Percentiles rank a stretch among this genome's conserved stretches.
phyloP scores from a whole-genome alignment of 1,284 basidiomycete species.

The Trametes versicolor region DNA sequence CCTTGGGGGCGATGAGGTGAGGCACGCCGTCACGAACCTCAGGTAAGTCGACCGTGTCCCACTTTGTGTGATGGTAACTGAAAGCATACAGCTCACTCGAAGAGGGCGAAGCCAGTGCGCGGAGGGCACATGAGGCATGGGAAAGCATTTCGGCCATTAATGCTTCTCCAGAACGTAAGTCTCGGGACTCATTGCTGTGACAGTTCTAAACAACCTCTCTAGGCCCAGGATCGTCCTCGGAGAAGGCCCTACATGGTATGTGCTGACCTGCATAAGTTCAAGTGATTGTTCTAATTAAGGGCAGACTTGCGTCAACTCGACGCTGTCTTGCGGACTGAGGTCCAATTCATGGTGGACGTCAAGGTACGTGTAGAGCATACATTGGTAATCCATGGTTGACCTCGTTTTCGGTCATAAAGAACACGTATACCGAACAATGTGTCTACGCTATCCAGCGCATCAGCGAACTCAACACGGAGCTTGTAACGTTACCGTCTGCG shows the following conservation, averaged over 20 bases:
- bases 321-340: slow-evolving; percentile 63
- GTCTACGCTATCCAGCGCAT: slow-evolving; percentile 75
- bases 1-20: slow-evolving; percentile 67
- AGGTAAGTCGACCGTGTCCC: slow-evolving; percentile 52
- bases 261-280: not conserved
- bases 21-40: slow-evolving; percentile 56
- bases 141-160: slow-evolving; percentile 65
- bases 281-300: not conserved
- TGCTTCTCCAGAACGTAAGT: slow-evolving; percentile 62
- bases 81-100: slow-evolving; percentile 58
- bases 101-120: slow-evolving; percentile 63
- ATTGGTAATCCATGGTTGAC: not conserved
- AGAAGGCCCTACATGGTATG: slow-evolving; percentile 64
- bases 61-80: slow-evolving; percentile 6
- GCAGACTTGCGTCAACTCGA: slow-evolving; percentile 75
- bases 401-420: slow-evolving; percentile 54
- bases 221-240: slow-evolving; percentile 61
- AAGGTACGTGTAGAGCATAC: slow-evolving; percentile 60
- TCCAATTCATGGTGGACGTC: slow-evolving; percentile 62
- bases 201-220: not conserved
- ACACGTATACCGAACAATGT: slow-evolving; percentile 78
- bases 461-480: slow-evolving; percentile 77
- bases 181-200: not conserved
- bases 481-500: slow-evolving; percentile 73
- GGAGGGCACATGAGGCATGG: slow-evolving; percentile 65